Conservation (phyloP, 257 asterid genomes). For the Jaltomata sinuosa region DNA sequence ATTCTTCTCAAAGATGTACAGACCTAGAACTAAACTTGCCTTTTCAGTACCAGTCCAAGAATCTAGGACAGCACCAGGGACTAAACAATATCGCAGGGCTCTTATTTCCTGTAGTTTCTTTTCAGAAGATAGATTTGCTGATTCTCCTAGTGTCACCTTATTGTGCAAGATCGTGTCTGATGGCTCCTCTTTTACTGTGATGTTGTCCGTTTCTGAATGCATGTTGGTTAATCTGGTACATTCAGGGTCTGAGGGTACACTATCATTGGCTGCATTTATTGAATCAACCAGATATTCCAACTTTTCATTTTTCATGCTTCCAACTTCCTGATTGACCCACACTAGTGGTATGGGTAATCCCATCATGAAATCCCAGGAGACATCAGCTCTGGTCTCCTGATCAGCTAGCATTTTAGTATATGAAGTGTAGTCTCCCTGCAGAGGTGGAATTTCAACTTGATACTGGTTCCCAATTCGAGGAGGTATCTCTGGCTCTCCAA, state of each 20-base stretch:
- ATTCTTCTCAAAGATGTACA: conserved; percentile 57
- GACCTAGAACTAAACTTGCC: conserved; percentile 42
- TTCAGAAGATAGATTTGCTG: background rate
- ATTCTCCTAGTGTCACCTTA: conserved; percentile 14
- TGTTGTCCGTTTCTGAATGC: conserved; percentile 10
- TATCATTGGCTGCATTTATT: background rate
- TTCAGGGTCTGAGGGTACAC: background rate
- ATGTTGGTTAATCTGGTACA: background rate
- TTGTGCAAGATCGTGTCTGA: conserved; percentile 1
- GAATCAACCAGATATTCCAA: background rate
- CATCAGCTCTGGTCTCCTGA: conserved; percentile 1
- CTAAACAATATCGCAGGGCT: conserved; percentile 14
- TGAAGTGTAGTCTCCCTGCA: background rate
- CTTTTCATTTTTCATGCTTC: background rate
- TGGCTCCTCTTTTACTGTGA: background rate
- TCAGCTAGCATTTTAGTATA: background rate
- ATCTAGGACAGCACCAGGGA: conserved; percentile 34
- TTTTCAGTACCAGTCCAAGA: conserved; percentile 49
- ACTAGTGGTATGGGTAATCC: conserved; percentile 36
- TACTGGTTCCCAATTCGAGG: conserved; percentile 58
- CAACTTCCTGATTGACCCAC: conserved; percentile 14
- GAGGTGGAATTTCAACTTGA: conserved; percentile 50
- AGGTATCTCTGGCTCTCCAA: conserved; percentile 32
- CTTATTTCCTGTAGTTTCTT: conserved; percentile 9
- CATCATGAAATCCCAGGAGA: conserved; percentile 3